Percentiles rank a stretch among this genome's conserved stretches.
These are phyloP conservation scores for Ceratonia siliqua DNA, from an alignment of 306 rosid species.

Conservation along the genomic window DNA sequence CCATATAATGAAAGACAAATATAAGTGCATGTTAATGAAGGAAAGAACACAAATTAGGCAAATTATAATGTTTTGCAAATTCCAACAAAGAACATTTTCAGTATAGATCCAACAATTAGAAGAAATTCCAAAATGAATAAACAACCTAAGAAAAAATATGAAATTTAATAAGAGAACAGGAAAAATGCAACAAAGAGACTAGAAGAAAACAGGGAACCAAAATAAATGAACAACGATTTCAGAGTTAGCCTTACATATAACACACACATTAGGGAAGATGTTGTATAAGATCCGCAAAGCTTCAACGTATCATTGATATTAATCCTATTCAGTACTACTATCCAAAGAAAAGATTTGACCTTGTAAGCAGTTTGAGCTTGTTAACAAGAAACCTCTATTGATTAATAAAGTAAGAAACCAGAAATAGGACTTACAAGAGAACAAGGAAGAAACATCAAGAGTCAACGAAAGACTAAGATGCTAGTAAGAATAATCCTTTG, in stretches of 20 bases:
- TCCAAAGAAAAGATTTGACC: too few relatives aligned
- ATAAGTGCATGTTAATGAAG: slow-evolving; percentile 4
- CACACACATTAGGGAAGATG: neutral
- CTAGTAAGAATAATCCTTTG: too few relatives aligned
- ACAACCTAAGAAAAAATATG: neutral
- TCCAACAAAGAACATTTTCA: neutral
- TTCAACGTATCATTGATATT: too few relatives aligned
- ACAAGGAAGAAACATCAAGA: too few relatives aligned
- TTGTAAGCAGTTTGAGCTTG: too few relatives aligned
- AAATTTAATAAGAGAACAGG: neutral
- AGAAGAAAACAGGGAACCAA: neutral
- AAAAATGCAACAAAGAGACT: neutral
- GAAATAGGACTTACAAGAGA: too few relatives aligned
- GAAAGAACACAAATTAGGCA: slow-evolving; percentile 2
- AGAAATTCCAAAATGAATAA: neutral
- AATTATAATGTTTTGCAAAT: neutral
- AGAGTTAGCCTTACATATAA: neutral
- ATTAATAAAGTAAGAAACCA: too few relatives aligned
- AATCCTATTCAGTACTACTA: too few relatives aligned
- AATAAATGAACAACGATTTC: neutral
- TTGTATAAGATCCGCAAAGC: neutral
- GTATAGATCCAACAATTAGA: too few relatives aligned
- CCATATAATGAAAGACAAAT: slow-evolving; percentile 16
- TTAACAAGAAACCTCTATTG: too few relatives aligned
- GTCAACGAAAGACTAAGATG: neutral